Percentiles rank a stretch among this genome's conserved stretches.
Conservation (phyloP, 495 filamentous ascomycete species). For the Neurospora africana region DNA sequence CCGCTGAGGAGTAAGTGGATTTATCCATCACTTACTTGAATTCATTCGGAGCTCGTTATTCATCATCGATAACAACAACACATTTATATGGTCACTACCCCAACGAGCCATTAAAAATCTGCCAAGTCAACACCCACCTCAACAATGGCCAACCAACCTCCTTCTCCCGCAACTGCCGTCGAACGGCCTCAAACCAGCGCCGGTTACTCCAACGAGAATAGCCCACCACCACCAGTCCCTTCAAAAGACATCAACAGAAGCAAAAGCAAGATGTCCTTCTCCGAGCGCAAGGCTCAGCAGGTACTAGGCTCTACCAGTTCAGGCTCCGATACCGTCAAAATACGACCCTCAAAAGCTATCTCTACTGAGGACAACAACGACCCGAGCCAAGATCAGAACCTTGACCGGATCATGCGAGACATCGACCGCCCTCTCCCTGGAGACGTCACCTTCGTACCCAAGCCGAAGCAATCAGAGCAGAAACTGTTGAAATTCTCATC, state of each 20-base stretch:
- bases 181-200: neutral
- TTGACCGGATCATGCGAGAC: conserved; percentile 18
- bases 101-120: neutral
- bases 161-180: neutral
- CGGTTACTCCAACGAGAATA: neutral
- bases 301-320: conserved; percentile 15
- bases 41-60: neutral
- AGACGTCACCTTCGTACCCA: conserved; percentile 12
- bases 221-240: neutral
- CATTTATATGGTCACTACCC: neutral
- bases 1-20: neutral
- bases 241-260: neutral
- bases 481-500: conserved; percentile 15
- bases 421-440: conserved; percentile 28
- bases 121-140: neutral
- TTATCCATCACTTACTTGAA: neutral
- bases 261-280: conserved; percentile 18
- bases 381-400: neutral
- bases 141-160: neutral
- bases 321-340: conserved; percentile 29
- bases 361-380: neutral
- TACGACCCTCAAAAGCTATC: conserved; percentile 11
- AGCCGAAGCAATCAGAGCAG: conserved; percentile 9
- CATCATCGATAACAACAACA: neutral
- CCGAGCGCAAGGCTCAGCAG: conserved; percentile 30